Percentiles rank a stretch among this genome's conserved stretches.
Evolutionary conservation across 2,329 filamentous ascomycete species (phyloP).

Genomic region (Fusarium metavorans): DNA sequence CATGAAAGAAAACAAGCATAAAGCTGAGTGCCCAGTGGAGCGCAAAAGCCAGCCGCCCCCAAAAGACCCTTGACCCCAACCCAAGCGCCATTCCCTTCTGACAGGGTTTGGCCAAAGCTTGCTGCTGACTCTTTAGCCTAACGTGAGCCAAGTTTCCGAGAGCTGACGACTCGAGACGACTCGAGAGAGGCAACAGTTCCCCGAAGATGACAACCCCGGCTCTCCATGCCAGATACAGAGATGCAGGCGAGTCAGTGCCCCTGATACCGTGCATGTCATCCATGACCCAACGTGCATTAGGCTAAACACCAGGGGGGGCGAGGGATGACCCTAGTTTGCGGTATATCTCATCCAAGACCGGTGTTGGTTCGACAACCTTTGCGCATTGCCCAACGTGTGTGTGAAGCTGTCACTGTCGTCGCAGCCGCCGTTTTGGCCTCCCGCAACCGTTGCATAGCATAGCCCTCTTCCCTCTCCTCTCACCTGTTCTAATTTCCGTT

Average conservation of each 20-base stretch:
- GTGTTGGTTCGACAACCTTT: background rate
- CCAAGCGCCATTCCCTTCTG: background rate
- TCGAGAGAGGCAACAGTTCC: background rate
- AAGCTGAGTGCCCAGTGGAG: background rate
- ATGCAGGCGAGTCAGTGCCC: background rate
- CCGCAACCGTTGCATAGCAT: background rate
- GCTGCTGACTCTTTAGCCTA: background rate
- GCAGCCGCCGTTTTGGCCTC: background rate
- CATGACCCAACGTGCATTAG: conserved; percentile 1
- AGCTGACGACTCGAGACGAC: background rate
- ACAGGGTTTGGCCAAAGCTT: background rate
- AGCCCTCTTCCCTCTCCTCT: background rate
- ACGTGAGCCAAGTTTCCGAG: background rate
- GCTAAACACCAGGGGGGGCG: background rate
- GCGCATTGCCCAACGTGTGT: background rate
- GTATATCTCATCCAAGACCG: background rate
- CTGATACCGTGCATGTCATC: background rate
- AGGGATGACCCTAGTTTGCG: background rate
- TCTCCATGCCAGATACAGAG: background rate
- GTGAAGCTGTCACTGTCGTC: background rate
- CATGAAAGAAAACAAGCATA: background rate
- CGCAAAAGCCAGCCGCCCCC: background rate
- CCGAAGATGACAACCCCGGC: background rate
- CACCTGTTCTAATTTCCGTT: background rate
- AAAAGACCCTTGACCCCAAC: background rate